Conservation (phyloP, 352 stramenopile genomes). For the Saprolegnia diclina region DNA sequence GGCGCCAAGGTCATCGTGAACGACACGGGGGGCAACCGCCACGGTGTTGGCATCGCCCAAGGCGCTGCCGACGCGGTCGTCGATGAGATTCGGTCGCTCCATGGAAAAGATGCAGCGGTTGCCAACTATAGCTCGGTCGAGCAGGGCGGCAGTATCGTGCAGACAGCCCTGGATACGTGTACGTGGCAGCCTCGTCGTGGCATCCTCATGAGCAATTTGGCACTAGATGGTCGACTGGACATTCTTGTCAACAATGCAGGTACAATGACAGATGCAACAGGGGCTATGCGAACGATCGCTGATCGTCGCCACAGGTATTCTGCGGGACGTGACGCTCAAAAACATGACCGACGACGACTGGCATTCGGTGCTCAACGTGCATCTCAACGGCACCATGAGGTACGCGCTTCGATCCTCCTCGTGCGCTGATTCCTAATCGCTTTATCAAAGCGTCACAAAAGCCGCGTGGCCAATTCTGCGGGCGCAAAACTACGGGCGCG, state of each 20-base stretch:
- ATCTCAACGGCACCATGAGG: constrained; percentile 81
- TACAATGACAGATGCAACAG: background rate
- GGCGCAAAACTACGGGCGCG: constrained; percentile 73
- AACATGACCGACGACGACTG: constrained; percentile 84
- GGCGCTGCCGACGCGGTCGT: constrained; percentile 60
- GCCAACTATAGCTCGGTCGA: constrained; percentile 73
- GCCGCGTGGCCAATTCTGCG: constrained; percentile 73
- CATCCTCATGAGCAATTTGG: background rate
- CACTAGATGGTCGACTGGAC: background rate
- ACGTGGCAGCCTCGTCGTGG: constrained; percentile 12
- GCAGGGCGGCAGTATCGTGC: constrained; percentile 67
- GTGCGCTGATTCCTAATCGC: background rate
- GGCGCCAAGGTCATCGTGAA: constrained; percentile 81
- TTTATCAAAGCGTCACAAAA: constrained; percentile 49
- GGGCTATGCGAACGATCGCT: background rate
- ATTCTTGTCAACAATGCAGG: constrained; percentile 26
- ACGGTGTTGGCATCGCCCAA: constrained; percentile 32
- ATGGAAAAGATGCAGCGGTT: constrained; percentile 41
- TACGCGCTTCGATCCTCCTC: constrained; percentile 17
- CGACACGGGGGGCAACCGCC: constrained; percentile 45
- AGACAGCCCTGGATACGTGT: constrained; percentile 83
- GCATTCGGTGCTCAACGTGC: constrained; percentile 75
- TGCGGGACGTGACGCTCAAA: constrained; percentile 84
- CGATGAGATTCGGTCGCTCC: constrained; percentile 33
- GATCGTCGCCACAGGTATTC: constrained; percentile 39